Conservation (phyloP, 371 early-diverging fungal genomes). For the Apophysomyces variabilis region DNA sequence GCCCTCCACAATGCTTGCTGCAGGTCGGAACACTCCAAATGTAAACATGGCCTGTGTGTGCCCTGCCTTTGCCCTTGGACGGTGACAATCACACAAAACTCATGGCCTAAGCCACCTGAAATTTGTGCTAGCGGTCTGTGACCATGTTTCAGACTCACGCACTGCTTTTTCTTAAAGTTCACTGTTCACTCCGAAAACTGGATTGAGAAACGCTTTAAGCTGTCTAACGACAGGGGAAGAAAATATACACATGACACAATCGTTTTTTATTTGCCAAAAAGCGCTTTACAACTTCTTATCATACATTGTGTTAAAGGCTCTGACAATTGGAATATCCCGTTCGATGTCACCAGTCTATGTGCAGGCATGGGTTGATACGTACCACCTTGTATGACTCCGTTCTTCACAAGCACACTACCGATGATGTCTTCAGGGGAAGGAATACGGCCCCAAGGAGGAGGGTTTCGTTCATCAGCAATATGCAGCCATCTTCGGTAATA, state of each 20-base stretch:
- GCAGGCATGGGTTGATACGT: slow-evolving; percentile 82
- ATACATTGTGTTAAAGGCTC: slow-evolving; percentile 43
- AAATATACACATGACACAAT: too few species aligned
- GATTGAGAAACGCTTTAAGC: background rate
- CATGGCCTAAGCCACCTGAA: background rate
- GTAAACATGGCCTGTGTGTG: slow-evolving; percentile 1
- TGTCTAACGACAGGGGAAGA: background rate
- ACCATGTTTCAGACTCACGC: too few species aligned
- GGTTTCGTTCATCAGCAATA: slow-evolving; percentile 66
- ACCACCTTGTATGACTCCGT: slow-evolving; percentile 54
- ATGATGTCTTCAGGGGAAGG: slow-evolving; percentile 83
- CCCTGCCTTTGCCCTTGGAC: slow-evolving; percentile 1
- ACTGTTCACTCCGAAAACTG: background rate
- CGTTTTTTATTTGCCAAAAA: background rate
- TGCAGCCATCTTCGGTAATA: slow-evolving; percentile 51
- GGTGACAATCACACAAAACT: background rate
- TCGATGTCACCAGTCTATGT: slow-evolving; percentile 71
- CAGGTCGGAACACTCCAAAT: slow-evolving; percentile 10
- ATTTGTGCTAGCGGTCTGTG: too few species aligned
- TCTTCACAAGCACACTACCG: slow-evolving; percentile 68
- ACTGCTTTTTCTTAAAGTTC: slow-evolving; percentile 1
- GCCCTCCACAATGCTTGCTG: slow-evolving; percentile 9
- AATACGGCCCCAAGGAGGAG: slow-evolving; percentile 74
- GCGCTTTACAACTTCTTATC: slow-evolving; percentile 29
- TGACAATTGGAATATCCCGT: slow-evolving; percentile 76